phyloP scores from a whole-genome alignment of 139 green algal species.

The Cymbomonas tetramitiformis region DNA sequence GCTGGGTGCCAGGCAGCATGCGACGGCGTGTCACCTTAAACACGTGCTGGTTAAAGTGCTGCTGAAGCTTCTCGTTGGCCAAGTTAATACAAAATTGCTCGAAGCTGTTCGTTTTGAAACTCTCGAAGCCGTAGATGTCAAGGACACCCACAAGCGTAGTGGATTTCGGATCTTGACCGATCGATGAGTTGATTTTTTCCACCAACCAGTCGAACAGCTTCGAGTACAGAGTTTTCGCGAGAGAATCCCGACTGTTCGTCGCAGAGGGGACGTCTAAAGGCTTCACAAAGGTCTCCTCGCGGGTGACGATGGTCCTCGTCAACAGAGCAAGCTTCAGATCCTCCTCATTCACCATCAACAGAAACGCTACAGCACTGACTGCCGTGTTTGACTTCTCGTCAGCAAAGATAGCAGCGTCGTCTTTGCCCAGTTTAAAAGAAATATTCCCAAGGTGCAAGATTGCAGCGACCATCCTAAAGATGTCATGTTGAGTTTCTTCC shows the following conservation, averaged over 20 bases:
- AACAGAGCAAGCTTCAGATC: conserved; percentile 66
- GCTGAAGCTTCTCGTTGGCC: conserved; percentile 97
- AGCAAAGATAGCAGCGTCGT: conserved; percentile 20
- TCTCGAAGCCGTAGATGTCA: conserved; percentile 95
- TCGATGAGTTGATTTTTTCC: conserved; percentile 37
- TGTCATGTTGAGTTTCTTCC: conserved; percentile 45
- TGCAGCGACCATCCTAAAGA: conserved; percentile 71
- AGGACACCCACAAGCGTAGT: conserved; percentile 36
- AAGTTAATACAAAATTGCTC: conserved; percentile 99
- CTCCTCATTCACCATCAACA: conserved; percentile 52
- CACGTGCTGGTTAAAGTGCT: conserved; percentile 89
- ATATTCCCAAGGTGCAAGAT: conserved; percentile 93
- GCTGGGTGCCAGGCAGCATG: too few species aligned
- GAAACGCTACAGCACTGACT: background rate
- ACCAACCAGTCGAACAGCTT: conserved; percentile 95
- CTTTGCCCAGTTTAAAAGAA: conserved; percentile 44
- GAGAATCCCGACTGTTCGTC: conserved; percentile 70
- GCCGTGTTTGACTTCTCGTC: background rate
- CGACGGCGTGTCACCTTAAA: too few species aligned
- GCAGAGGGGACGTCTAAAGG: conserved; percentile 68
- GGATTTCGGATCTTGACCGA: conserved; percentile 43
- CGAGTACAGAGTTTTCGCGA: conserved; percentile 89
- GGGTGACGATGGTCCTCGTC: conserved; percentile 73
- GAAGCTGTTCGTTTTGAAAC: conserved; percentile 67
- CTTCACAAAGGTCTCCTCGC: conserved; percentile 71